Base-by-base conservation (phyloP, 176 grass and related monocot species). In the Ensete ventricosum region DNA sequence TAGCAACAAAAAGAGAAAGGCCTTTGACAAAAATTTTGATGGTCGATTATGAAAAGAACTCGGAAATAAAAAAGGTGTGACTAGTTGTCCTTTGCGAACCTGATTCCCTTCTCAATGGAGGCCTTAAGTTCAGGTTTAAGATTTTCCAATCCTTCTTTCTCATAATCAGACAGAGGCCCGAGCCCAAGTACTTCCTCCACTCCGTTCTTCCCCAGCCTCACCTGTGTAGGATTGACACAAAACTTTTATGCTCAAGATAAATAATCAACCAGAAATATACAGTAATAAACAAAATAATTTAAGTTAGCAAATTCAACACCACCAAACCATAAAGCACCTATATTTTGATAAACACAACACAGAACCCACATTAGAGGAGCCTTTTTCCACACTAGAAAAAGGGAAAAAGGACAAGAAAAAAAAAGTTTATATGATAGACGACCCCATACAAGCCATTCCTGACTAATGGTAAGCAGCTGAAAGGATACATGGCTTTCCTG, bases 91-190 rank as follows among this genome's bases (percentile, higher is more conserved):
- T 62, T 55, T 1, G 86, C 85, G 4, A 95, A 99, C 75, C 86
- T 83, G 82, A 92, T 62, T 10, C 96, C 91, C 84, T 95, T 95
- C 81, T 92, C 96, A 29, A 95, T 99, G n/a, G 96, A 99, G 63
- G 88, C 63, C 80, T 88, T 81, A 25, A 99, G 84, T 52, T 99
- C 91, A 8, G 86, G 79, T 77, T 95, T 95, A 22, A 92, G 87
- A 65, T 79, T 84, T 55, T 92, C 88, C 50, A 99, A 73, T 1
- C 96, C 88, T 79, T 89, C 68, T 84, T 95, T 83, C 81, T 87
- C 85, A 34, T 66, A 87, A 10, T 87, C 81, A 76, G 85, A 76
- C 49, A 87, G 76, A 22, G 62, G 17, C n/a, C 85, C 85, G 64
- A 87, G 68, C 72, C 85, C 85, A 70, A 80, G 55, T 23, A 87